A percentile compares a stretch with the other conserved stretches of the same genome.
These are phyloP conservation scores for Erythrobasidium hasegawianum DNA, from an alignment of 1,284 basidiomycete species.

Conservation along the genomic window DNA sequence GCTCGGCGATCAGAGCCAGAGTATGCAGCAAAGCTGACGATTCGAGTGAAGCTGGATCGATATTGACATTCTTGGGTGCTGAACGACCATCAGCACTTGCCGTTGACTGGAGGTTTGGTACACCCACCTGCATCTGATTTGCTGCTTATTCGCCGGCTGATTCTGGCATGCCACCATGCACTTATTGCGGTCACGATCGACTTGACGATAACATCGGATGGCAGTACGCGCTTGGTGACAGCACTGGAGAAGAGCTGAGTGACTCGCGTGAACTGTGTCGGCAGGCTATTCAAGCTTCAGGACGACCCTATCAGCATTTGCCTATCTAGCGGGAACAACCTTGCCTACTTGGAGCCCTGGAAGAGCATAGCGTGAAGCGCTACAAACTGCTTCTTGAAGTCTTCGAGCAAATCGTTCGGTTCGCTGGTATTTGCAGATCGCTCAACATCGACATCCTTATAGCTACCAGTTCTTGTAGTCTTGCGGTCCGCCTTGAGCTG, in stretches of 20 bases:
- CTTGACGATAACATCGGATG: conserved; percentile 70
- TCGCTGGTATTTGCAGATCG: conserved; percentile 33
- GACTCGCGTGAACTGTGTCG: conserved; percentile 1
- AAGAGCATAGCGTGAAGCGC: conserved; percentile 56
- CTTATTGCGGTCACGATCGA: conserved; percentile 70
- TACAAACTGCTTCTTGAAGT: conserved; percentile 67
- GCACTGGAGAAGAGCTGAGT: conserved; percentile 55
- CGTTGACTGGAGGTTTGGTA: conserved; percentile 45
- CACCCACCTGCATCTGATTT: conserved; percentile 58
- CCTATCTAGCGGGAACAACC: conserved; percentile 37
- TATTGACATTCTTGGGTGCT: not conserved
- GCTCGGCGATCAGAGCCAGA: conserved; percentile 20
- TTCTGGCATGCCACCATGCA: conserved; percentile 74
- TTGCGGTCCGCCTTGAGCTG: conserved; percentile 1
- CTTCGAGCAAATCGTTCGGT: conserved; percentile 54
- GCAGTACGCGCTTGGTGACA: conserved; percentile 65
- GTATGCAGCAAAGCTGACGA: conserved; percentile 17
- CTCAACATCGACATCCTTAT: conserved; percentile 12
- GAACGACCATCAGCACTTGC: not conserved
- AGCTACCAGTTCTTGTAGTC: conserved; percentile 13
- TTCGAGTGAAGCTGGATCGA: conserved; percentile 20
- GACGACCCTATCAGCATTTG: not conserved
- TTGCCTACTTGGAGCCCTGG: conserved; percentile 27
- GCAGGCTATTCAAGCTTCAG: conserved; percentile 22
- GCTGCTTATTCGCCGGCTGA: conserved; percentile 52